Evolutionary conservation across 2,329 filamentous ascomycete species (phyloP), one percentile per base, ranked within the genome.

Genomic region (Exserohilum turcica): DNA sequence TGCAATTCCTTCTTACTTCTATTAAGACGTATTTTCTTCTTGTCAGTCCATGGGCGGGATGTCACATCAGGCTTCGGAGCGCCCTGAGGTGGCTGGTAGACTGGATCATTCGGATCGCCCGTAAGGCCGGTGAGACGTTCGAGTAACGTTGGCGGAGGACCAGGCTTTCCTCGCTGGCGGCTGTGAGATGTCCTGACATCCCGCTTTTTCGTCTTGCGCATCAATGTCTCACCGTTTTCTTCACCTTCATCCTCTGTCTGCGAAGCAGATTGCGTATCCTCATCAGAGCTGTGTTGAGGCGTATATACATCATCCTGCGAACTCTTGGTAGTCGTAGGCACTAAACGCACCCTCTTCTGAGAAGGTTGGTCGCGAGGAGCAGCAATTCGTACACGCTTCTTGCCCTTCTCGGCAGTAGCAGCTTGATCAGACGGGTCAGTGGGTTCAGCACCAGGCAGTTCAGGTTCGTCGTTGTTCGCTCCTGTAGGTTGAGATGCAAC

Each of bases 91-190:
- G 50, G 60, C 13, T 61, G 54, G 35, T 69, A 70, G 21, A 67
- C 56, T 10, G 66, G 66, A 9, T 67, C 63, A n/a, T 66, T 62
- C 3, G 61, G 62, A 55, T 74, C 60, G 13, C 70, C 71, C 7
- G 70, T 73, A 19, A 72, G 62, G 38, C 71, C 71, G 37, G 67
- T 68, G 37, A 74, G 56, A n/a, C 67, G 69, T 43, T 74, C 64
- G n/a, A 70, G 56, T 31, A 72, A 44, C 7, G 71, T 72, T 7
- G 69, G 69, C 9, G 32, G 32, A 29, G 56, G 48, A 1, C 46
- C 40, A 3, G 43, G 42, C 19, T 59, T 59, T 33, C 50, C 52
- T n/a, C 45, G 32, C 28, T 57, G 49, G 12, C 54, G 60, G 16
- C 45, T 54, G 13, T 37, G 37, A 13, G 15, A 39, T 21, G 37